phyloP scores from a whole-genome alignment of 306 rosid species.

The Malus asiatica region DNA sequence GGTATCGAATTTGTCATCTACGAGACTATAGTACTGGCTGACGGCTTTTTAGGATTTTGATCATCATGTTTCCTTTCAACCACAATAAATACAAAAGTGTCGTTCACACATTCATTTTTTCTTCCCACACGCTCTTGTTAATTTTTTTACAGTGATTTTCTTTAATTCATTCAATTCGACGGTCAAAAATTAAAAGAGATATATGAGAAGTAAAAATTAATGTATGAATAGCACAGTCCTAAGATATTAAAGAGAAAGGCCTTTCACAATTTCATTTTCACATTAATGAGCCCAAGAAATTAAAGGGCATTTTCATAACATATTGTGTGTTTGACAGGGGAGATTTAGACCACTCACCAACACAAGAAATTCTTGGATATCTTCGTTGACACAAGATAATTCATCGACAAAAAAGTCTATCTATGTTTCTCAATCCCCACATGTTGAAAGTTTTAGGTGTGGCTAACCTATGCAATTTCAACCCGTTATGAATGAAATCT shows the following conservation, averaged over 20 bases:
- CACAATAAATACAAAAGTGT: background rate
- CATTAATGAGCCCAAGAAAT: background rate
- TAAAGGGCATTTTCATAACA: background rate
- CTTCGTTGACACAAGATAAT: no score
- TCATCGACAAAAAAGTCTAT: background rate
- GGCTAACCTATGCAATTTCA: no score
- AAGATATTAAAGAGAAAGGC: background rate
- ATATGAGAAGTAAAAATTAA: no score
- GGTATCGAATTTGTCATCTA: accelerated
- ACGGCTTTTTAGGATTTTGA: no score
- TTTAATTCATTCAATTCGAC: background rate
- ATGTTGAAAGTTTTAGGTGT: background rate
- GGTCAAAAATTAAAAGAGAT: no score
- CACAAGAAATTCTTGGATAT: no score
- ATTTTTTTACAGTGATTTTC: no score
- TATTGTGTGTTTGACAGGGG: background rate
- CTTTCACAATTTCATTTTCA: background rate
- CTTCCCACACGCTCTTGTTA: no score
- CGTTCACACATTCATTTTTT: no score
- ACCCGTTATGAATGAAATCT: no score
- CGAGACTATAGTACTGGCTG: accelerated
- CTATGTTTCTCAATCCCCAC: background rate
- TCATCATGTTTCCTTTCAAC: background rate
- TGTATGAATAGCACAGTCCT: accelerated
- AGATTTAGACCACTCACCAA: no score